These are phyloP conservation scores for Scheffersomyces lignicola DNA, from an alignment of 1,139 yeast genomes.

Conservation along the genomic window DNA sequence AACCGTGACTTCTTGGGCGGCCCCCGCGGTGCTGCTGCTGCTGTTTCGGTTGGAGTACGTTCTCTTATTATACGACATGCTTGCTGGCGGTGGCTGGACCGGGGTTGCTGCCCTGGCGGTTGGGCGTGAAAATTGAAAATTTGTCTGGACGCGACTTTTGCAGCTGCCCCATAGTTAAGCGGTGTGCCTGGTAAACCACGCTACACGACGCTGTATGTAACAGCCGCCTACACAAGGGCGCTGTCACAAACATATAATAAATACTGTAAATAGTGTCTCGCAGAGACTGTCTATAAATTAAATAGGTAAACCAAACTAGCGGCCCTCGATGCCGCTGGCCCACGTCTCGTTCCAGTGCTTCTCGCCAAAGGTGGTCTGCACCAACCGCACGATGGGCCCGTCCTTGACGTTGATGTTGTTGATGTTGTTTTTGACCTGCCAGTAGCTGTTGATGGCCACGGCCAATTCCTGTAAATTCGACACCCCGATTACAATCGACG, in stretches of 20 bases:
- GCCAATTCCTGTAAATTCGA: conserved; percentile 61
- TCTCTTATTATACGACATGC: conserved; percentile 15
- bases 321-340: conserved; percentile 58
- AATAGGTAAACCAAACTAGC: too few species aligned
- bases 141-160: too few species aligned
- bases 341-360: conserved; percentile 65
- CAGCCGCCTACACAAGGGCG: too few species aligned
- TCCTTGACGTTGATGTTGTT: conserved; percentile 39
- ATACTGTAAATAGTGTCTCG: too few species aligned
- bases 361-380: conserved; percentile 50
- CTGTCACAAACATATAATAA: too few species aligned
- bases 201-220: too few species aligned
- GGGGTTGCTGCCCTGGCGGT: too few species aligned
- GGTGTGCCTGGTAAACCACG: too few species aligned
- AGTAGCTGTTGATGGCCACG: conserved; percentile 59
- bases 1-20: conserved; percentile 19
- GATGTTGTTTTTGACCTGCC: conserved; percentile 41
- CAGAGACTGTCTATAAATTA: too few species aligned
- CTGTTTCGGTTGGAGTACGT: conserved; percentile 7
- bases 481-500: conserved; percentile 75
- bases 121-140: too few species aligned
- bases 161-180: too few species aligned
- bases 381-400: conserved; percentile 39
- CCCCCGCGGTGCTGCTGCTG: conserved; percentile 8
- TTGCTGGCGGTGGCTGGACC: conserved; percentile 5